Evolutionary conservation across 139 green algal genomes (phyloP), one percentile per base, ranked within the genome.

Genomic region (Auxenochlorella pyrenoidosa): DNA sequence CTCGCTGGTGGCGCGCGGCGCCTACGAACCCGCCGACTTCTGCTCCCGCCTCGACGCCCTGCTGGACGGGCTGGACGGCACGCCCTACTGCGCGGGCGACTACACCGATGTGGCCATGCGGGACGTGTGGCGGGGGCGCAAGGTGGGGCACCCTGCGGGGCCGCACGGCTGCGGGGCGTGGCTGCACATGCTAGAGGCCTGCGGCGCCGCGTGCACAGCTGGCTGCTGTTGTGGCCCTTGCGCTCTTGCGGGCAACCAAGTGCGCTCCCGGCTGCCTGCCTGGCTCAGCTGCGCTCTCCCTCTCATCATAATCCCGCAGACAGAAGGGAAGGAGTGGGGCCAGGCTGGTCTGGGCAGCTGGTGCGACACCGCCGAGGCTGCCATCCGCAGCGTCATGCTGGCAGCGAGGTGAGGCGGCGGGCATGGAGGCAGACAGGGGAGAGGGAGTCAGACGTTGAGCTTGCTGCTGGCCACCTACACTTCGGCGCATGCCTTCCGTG

Each of bases 101-200:
- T 84, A 88, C 85, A 88, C 85, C 6, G 85, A 88, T 15, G 73
- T 86, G 59, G 85, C 85, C 19, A 88, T 88, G 75, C 85, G 85
- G 26, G 75, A 88, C 13, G 75, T 88, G 75, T 88, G 85, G 85
- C 78, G 75, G n/a, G 85, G 75, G 4, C 65, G 77, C 75, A 88
- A 88, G 85, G 54, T 70, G 76, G 12, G 51, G 32, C 10, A 12
- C 0, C 1, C 36, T 18, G 36, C 36, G 18, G 36, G 0, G 71
- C 19, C n/a, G n/a, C n/a, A n/a, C n/a, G n/a, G n/a, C n/a, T n/a
- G n/a, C n/a, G n/a, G n/a, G n/a, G n/a, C n/a, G n/a, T n/a, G 36
- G 71, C 18, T 36, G 16, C 6, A 76, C 30, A 0, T 16, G 43
- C 30, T 40, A 10, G 30, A 15, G 10, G 43, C 28, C 47, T 54